Evolutionary conservation across 2,329 filamentous ascomycete species (phyloP).

Genomic region (Alternaria ethzedia): DNA sequence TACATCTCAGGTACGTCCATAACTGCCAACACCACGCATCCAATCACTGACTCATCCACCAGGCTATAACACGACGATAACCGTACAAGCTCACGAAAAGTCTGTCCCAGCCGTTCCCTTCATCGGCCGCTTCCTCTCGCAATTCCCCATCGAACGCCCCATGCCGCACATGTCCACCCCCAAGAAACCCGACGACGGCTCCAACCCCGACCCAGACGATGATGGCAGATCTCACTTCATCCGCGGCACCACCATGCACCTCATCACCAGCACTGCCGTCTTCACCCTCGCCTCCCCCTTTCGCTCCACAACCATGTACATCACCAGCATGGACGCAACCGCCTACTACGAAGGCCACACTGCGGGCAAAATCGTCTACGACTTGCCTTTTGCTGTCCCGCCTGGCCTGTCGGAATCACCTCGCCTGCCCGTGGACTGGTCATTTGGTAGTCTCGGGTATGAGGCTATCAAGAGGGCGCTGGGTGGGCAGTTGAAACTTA

Average conservation of each 20-base stretch:
- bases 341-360: constrained; percentile 84
- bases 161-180: constrained; percentile 68
- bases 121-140: constrained; percentile 75
- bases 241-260: constrained; percentile 81
- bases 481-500: constrained; percentile 78
- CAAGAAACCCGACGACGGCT: constrained; percentile 54
- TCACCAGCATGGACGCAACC: constrained; percentile 82
- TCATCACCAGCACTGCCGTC: constrained; percentile 83
- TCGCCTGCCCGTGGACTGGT: constrained; percentile 81
- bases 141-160: constrained; percentile 72
- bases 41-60: background rate
- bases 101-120: constrained; percentile 77
- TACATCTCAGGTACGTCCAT: constrained; percentile 73
- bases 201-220: constrained; percentile 39
- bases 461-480: constrained; percentile 80
- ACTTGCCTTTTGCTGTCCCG: constrained; percentile 75
- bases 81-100: constrained; percentile 71
- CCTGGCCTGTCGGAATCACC: constrained; percentile 77
- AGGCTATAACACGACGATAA: constrained; percentile 82
- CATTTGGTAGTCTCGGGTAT: constrained; percentile 77
- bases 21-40: background rate
- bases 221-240: constrained; percentile 71
- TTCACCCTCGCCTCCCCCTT: constrained; percentile 86
- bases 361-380: constrained; percentile 78
- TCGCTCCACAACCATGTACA: constrained; percentile 71